phyloP scores from a whole-genome alignment of 768 basidiomycete genomes.

The Agrocybe praecox region DNA sequence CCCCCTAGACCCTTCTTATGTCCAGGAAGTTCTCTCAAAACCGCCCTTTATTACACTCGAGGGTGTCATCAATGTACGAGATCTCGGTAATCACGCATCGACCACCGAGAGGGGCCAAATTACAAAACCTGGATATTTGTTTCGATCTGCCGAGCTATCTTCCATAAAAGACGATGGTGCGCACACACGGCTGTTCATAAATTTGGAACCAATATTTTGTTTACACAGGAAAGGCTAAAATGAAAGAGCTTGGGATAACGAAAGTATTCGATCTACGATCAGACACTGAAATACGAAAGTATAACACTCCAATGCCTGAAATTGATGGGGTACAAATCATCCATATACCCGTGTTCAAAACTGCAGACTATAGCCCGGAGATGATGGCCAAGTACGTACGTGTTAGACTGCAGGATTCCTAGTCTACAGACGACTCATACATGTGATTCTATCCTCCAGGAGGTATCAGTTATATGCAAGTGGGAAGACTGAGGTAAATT shows the following conservation, averaged over 20 bases:
- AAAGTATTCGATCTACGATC: conserved; percentile 80
- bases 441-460: conserved; percentile 38
- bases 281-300: conserved; percentile 78
- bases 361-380: conserved; percentile 82
- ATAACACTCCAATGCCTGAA: conserved; percentile 61
- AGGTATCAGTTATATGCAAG: conserved; percentile 77
- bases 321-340: conserved; percentile 66
- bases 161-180: conserved; percentile 71
- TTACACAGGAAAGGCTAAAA: conserved; percentile 52
- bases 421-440: conserved; percentile 17
- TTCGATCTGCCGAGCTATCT: conserved; percentile 76
- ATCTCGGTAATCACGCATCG: conserved; percentile 67
- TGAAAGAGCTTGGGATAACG: conserved; percentile 64
- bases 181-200: not conserved
- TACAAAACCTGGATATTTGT: conserved; percentile 60
- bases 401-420: conserved; percentile 24
- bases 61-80: conserved; percentile 79
- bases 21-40: conserved; percentile 62
- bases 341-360: conserved; percentile 67
- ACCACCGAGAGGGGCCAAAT: conserved; percentile 44
- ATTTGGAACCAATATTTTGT: not conserved
- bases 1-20: conserved; percentile 67
- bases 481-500: conserved; percentile 71
- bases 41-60: conserved; percentile 71
- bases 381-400: conserved; percentile 81